A percentile compares a stretch with the other conserved stretches of the same genome.
Conservation (phyloP, 345 rosid genomes). For the Populus euphratica region DNA sequence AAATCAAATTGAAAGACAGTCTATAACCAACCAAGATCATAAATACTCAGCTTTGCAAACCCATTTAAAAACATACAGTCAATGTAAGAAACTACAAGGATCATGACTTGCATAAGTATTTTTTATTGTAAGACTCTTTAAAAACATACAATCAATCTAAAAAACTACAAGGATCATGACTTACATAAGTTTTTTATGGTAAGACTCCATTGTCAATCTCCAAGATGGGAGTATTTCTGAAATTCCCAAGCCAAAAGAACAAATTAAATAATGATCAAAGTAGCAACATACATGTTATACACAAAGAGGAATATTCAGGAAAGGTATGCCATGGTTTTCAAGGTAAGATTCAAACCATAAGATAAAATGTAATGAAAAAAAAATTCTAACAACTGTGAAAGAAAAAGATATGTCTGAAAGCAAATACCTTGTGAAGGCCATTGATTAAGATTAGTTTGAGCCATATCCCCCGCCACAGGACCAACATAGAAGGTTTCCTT, state of each 20-base stretch:
- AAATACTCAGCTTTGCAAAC: not conserved
- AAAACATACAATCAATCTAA: no score
- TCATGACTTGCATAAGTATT: conserved; percentile 44
- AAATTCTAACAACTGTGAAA: not conserved
- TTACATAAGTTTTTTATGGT: conserved; percentile 46
- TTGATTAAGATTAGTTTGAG: conserved; percentile 41
- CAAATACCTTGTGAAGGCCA: conserved; percentile 73
- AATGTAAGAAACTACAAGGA: not conserved
- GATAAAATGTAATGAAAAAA: not conserved
- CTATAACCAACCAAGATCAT: not conserved
- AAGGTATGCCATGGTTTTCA: not conserved
- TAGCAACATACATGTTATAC: not conserved
- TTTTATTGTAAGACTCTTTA: conserved; percentile 36
- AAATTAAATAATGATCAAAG: conserved; percentile 1
- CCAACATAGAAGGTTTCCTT: conserved; percentile 75
- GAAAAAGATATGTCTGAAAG: not conserved
- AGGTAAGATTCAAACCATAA: not conserved
- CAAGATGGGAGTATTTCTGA: conserved; percentile 62
- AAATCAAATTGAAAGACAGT: not conserved
- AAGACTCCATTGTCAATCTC: conserved; percentile 60
- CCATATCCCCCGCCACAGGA: conserved; percentile 35
- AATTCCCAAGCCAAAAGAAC: conserved; percentile 28
- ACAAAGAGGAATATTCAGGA: not conserved
- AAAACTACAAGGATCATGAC: conserved; percentile 20
- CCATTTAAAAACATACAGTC: not conserved